A percentile compares a stretch with the other conserved stretches of the same genome.
Conservation (phyloP, 805 yeast species). For the Yamadazyma scolyti region DNA sequence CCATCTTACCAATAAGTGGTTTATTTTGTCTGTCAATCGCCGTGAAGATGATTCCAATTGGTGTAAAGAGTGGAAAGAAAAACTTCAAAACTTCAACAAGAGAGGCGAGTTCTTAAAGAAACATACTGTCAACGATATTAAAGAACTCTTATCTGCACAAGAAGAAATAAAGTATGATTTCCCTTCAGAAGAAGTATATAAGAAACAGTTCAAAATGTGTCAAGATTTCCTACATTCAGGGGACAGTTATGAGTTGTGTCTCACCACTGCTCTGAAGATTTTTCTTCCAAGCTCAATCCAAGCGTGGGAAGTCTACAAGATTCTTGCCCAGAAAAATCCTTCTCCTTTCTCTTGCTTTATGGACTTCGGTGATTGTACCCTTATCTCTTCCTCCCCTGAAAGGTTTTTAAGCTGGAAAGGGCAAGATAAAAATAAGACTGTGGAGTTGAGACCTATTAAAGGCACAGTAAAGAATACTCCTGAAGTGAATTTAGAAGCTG, state of each 20-base stretch:
- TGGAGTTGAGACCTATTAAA: slow-evolving; percentile 91
- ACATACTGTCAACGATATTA: slow-evolving; percentile 11
- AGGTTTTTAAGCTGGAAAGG: slow-evolving; percentile 79
- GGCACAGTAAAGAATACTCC: slow-evolving; percentile 82
- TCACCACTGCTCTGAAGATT: slow-evolving; percentile 72
- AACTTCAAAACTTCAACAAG: slow-evolving; percentile 9
- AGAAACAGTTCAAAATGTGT: slow-evolving; percentile 54
- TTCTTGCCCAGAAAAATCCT: slow-evolving; percentile 70
- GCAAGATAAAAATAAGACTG: slow-evolving; percentile 30
- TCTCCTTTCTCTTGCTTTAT: slow-evolving; percentile 88
- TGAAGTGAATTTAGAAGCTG: slow-evolving; percentile 52
- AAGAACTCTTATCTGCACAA: slow-evolving; percentile 18
- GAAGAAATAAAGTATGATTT: slow-evolving; percentile 27
- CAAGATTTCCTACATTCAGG: slow-evolving; percentile 70
- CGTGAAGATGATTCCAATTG: slow-evolving; percentile 33
- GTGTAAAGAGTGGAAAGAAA: slow-evolving; percentile 20
- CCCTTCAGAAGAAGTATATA: slow-evolving; percentile 57
- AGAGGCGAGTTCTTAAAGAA: slow-evolving; percentile 7
- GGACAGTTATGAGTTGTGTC: slow-evolving; percentile 90
- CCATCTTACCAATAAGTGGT: slow-evolving; percentile 41
- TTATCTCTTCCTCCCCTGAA: slow-evolving; percentile 92
- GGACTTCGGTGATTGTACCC: slow-evolving; percentile 57
- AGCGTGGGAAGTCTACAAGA: slow-evolving; percentile 81
- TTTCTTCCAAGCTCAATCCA: slow-evolving; percentile 44
- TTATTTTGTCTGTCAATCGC: slow-evolving; percentile 48